Conservation (phyloP, 176 grass and related monocot species). For the Carex myosuroides region DNA sequence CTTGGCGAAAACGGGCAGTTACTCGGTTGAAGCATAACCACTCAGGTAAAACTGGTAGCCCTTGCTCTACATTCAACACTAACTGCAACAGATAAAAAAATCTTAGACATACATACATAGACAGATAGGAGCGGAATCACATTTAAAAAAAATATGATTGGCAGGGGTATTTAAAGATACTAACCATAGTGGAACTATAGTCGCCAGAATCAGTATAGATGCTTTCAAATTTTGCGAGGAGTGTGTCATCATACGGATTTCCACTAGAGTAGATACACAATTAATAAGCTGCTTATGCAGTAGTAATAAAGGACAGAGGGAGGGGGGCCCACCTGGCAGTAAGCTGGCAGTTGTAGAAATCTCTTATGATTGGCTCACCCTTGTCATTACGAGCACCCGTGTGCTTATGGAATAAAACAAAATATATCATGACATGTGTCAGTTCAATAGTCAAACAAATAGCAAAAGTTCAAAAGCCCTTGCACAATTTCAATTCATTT, state of each 20-base stretch:
- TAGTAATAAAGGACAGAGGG: neutral
- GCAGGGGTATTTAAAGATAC: neutral
- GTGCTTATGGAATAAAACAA: conserved; percentile 38
- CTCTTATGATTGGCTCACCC: conserved; percentile 59
- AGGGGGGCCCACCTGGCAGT: conserved; percentile 69
- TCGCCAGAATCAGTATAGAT: conserved; percentile 87
- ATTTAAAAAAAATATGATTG: neutral
- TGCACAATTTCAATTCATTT: neutral
- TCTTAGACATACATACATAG: neutral
- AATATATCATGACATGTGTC: neutral
- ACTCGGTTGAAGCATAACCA: conserved; percentile 92
- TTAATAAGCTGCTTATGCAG: neutral
- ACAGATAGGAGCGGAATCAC: neutral
- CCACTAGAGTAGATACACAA: conserved; percentile 42
- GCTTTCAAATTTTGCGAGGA: conserved; percentile 85
- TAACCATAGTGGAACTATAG: conserved; percentile 71
- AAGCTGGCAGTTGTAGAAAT: conserved; percentile 91
- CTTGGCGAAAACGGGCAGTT: conserved; percentile 56
- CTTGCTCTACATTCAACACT: conserved; percentile 79
- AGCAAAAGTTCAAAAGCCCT: neutral
- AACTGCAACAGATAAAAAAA: conserved; percentile 41
- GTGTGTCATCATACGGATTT: conserved; percentile 75
- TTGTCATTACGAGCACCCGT: conserved; percentile 82
- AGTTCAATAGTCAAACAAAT: conserved; percentile 12
- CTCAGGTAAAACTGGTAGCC: conserved; percentile 66